Evolutionary conservation across 2,329 filamentous ascomycete genomes (phyloP).

Genomic region (Tolypocladium sp.): DNA sequence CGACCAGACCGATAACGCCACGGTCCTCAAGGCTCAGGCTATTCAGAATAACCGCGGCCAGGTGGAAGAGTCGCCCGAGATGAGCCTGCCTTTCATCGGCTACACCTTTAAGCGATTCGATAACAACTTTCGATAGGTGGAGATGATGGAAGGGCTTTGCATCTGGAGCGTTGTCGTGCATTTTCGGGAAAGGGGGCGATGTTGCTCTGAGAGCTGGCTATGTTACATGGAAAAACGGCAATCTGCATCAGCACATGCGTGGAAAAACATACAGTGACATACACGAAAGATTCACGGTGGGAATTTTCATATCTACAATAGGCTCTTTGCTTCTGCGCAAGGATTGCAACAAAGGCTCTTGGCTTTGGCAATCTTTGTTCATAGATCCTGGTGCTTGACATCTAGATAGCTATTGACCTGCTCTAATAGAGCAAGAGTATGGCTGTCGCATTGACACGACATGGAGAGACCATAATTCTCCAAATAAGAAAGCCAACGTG

Average conservation of each 20-base stretch:
- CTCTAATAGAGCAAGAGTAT: not conserved
- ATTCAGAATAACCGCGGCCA: conserved; percentile 56
- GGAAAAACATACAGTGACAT: not conserved
- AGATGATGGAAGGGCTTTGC: not conserved
- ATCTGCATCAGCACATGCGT: conserved; percentile 1
- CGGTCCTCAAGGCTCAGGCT: conserved; percentile 75
- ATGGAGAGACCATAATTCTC: not conserved
- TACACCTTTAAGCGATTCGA: conserved; percentile 88
- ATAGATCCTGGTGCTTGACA: not conserved
- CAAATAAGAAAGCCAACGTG: not conserved
- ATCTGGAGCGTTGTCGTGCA: not conserved
- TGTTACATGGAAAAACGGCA: not conserved
- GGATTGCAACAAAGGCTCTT: not conserved
- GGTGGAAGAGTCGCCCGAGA: conserved; percentile 77
- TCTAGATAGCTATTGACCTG: not conserved
- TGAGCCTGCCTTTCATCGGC: conserved; percentile 71
- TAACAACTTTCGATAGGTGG: conserved; percentile 51
- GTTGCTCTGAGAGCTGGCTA: not conserved
- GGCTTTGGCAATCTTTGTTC: not conserved
- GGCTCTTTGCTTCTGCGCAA: not conserved
- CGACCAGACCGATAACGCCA: conserved; percentile 89
- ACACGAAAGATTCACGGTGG: not conserved
- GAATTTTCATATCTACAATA: not conserved
- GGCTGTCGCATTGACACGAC: not conserved
- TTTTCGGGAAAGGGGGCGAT: not conserved